phyloP scores from a whole-genome alignment of 805 yeast genomes.

The Wickerhamomyces alni region DNA sequence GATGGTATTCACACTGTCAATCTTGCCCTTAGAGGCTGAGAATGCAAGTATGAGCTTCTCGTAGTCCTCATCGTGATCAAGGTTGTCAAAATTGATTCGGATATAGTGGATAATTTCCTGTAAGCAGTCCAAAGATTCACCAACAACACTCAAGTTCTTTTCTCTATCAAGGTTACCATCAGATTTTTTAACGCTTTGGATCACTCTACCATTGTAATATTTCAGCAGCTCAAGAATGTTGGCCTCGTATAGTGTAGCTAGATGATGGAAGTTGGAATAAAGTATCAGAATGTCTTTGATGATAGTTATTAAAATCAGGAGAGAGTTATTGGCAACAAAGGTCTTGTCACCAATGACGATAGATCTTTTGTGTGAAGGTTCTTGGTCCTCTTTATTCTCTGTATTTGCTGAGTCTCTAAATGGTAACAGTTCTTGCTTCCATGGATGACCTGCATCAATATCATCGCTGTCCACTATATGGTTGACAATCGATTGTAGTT shows the following conservation, averaged over 20 bases:
- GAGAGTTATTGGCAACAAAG: slow-evolving; percentile 51
- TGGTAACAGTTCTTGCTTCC: slow-evolving; percentile 37
- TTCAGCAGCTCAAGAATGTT: slow-evolving; percentile 40
- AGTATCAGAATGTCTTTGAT: slow-evolving; percentile 52
- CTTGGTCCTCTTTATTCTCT: slow-evolving; percentile 1
- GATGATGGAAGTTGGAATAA: slow-evolving; percentile 48
- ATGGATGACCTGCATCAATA: slow-evolving; percentile 37
- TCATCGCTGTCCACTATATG: slow-evolving; percentile 42
- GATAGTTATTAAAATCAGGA: slow-evolving; percentile 31
- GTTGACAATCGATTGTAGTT: slow-evolving; percentile 44
- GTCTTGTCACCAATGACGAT: slow-evolving; percentile 48
- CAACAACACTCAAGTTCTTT: slow-evolving; percentile 34
- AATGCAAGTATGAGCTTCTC: slow-evolving; percentile 4
- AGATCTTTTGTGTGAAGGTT: slow-evolving; percentile 30
- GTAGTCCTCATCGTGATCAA: slow-evolving; percentile 10
- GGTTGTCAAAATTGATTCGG: slow-evolving; percentile 9
- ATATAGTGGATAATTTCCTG: slow-evolving; percentile 27
- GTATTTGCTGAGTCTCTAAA: slow-evolving; percentile 5
- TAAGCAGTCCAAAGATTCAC: slow-evolving; percentile 36
- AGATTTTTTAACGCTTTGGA: slow-evolving; percentile 19
- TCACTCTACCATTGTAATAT: slow-evolving; percentile 42
- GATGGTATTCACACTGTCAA: slow-evolving; percentile 11
- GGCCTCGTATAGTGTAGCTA: slow-evolving; percentile 32
- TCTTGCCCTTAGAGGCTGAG: slow-evolving; percentile 9
- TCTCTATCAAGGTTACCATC: slow-evolving; percentile 17